Conservation (phyloP, 768 basidiomycete genomes). For the Auricularia sp. region DNA sequence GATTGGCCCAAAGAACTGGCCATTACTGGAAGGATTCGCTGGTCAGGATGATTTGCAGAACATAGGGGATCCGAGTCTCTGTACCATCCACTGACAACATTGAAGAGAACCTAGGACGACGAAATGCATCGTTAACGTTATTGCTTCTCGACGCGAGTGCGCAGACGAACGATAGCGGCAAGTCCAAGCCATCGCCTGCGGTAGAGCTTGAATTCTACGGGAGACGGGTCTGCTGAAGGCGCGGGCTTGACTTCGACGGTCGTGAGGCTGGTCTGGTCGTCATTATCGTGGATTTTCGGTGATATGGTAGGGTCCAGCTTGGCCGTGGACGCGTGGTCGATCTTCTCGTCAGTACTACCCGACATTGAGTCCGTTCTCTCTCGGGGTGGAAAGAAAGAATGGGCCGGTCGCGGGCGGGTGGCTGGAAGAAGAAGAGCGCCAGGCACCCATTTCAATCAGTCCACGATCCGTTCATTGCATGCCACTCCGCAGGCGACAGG, state of each 20-base stretch:
- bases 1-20: not conserved
- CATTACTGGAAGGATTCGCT: not conserved
- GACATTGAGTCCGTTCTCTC: no score
- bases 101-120: not conserved
- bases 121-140: not conserved
- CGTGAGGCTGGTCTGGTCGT: not conserved
- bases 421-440: no score
- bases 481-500: no score
- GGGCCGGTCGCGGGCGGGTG: no score
- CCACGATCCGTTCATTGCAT: no score
- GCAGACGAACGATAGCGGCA: slow-evolving; percentile 56
- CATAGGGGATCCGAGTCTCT: not conserved
- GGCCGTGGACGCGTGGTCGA: no score
- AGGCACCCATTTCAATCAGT: no score
- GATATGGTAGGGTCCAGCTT: no score
- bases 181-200: slow-evolving; percentile 77
- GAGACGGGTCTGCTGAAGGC: not conserved
- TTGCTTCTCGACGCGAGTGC: not conserved
- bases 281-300: no score
- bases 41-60: not conserved
- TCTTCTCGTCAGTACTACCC: no score
- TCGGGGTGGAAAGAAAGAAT: no score
- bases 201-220: slow-evolving; percentile 49
- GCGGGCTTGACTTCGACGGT: not conserved
- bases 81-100: not conserved